A percentile compares a stretch with the other conserved stretches of the same genome.
Conservation (phyloP, 306 rosid species). For the Begonia fuchsioides region DNA sequence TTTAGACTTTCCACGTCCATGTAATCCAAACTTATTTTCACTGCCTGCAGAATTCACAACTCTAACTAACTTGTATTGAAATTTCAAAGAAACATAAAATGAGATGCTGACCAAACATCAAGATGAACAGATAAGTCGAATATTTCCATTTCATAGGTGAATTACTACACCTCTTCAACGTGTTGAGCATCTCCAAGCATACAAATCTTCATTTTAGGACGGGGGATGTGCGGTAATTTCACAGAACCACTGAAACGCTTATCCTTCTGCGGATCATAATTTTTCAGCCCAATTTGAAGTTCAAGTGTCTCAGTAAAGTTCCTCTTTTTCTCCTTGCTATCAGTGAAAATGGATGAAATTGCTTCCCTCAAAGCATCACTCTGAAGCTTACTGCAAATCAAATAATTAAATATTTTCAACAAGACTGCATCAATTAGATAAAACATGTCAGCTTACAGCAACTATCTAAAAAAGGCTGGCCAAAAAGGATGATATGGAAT, state of each 20-base stretch:
- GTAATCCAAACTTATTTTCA: slow-evolving; percentile 57
- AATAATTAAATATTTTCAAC: too few species aligned
- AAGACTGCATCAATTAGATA: too few species aligned
- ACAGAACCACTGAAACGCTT: slow-evolving; percentile 84
- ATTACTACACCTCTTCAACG: slow-evolving; percentile 59
- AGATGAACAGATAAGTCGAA: background rate
- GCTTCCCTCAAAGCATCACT: slow-evolving; percentile 70
- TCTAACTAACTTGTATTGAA: background rate
- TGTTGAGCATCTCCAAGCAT: slow-evolving; percentile 95
- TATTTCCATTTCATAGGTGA: background rate
- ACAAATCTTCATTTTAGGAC: slow-evolving; percentile 82
- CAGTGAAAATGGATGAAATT: slow-evolving; percentile 29
- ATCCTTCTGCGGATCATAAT: slow-evolving; percentile 81
- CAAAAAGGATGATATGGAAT: too few species aligned
- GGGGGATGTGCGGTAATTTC: slow-evolving; percentile 70
- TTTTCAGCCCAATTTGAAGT: slow-evolving; percentile 71
- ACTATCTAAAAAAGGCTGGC: too few species aligned
- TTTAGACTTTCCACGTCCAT: slow-evolving; percentile 75
- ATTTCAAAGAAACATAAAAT: background rate
- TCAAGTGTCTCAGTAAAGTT: slow-evolving; percentile 75
- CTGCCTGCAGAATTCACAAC: slow-evolving; percentile 31
- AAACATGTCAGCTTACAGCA: too few species aligned
- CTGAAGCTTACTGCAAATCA: slow-evolving; percentile 53
- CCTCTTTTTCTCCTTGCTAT: slow-evolving; percentile 36
- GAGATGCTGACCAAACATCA: background rate